These are phyloP conservation scores for Cystobasidium ongulense DNA, from an alignment of 768 basidiomycete species.

Conservation along the genomic window DNA sequence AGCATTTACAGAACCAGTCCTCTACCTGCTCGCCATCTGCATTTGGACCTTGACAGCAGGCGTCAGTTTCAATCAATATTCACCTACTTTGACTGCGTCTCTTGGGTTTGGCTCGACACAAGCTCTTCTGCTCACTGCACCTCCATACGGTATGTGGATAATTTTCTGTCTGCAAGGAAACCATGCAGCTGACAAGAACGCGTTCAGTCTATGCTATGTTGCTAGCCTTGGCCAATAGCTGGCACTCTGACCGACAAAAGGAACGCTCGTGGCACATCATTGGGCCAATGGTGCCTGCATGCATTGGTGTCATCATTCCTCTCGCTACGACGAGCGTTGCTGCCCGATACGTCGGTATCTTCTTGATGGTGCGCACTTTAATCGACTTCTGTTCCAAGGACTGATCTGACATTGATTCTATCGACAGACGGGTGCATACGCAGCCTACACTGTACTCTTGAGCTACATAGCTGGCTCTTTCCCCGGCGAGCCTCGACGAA, in stretches of 20 bases:
- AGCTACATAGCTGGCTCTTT: background rate
- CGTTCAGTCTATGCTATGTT: background rate
- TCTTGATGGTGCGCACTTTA: constrained; percentile 4
- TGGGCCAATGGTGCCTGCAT: constrained; percentile 53
- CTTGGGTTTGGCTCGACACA: background rate
- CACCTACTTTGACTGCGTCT: background rate
- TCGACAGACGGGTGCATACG: background rate
- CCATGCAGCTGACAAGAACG: too few species aligned
- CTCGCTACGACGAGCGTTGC: constrained; percentile 56
- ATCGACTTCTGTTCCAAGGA: background rate
- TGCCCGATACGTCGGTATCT: constrained; percentile 2
- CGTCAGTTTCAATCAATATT: background rate
- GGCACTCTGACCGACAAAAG: constrained; percentile 60
- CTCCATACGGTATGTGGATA: background rate
- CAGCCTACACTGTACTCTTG: background rate
- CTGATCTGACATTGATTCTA: background rate
- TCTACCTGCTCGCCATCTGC: background rate
- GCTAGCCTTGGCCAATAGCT: constrained; percentile 7
- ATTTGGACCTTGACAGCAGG: background rate
- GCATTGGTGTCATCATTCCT: constrained; percentile 60
- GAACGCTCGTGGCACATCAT: constrained; percentile 66
- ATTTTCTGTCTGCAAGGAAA: too few species aligned
- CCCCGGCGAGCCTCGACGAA: background rate
- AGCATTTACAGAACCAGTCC: background rate
- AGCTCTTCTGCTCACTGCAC: background rate